Percentiles rank a stretch among this genome's conserved stretches.
Evolutionary conservation across 805 yeast species (phyloP).

Genomic region (Saturnispora serradocipensis): DNA sequence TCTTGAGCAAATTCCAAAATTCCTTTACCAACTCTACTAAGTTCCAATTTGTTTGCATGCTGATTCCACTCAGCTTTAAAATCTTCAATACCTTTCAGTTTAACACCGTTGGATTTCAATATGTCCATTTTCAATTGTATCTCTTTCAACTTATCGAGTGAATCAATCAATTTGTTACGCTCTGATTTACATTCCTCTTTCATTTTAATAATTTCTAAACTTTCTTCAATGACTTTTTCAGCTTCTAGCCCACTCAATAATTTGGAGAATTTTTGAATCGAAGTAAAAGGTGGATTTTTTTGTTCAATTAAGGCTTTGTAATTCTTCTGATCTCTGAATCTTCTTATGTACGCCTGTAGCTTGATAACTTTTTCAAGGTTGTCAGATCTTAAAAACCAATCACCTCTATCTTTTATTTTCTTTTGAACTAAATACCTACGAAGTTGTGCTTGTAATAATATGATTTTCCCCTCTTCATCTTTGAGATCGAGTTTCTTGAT

Average conservation of each 20-base stretch:
- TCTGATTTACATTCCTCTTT: slow-evolving; percentile 43
- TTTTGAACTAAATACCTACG: slow-evolving; percentile 41
- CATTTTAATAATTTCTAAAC: slow-evolving; percentile 5
- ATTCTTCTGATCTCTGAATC: slow-evolving; percentile 59
- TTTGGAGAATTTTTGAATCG: slow-evolving; percentile 68
- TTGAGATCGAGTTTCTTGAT: slow-evolving; percentile 45
- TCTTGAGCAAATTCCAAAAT: slow-evolving; percentile 36
- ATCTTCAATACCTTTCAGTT: slow-evolving; percentile 49
- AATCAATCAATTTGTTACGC: slow-evolving; percentile 58
- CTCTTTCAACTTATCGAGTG: slow-evolving; percentile 68
- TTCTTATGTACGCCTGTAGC: slow-evolving; percentile 68
- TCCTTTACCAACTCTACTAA: slow-evolving; percentile 55
- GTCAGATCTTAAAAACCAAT: slow-evolving; percentile 39
- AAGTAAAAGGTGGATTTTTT: slow-evolving; percentile 68
- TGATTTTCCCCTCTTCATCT: slow-evolving; percentile 31
- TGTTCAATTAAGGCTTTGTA: slow-evolving; percentile 62
- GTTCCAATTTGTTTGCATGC: slow-evolving; percentile 38
- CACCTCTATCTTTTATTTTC: slow-evolving; percentile 26
- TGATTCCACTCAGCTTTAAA: slow-evolving; percentile 5
- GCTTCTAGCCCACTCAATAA: slow-evolving; percentile 52
- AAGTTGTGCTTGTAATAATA: slow-evolving; percentile 43
- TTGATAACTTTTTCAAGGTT: slow-evolving; percentile 54
- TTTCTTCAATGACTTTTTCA: slow-evolving; percentile 32
- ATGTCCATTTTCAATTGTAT: slow-evolving; percentile 71
- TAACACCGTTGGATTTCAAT: slow-evolving; percentile 68